Percentiles rank a stretch among this genome's conserved stretches.
phyloP scores from a whole-genome alignment of 1,284 basidiomycete genomes.

The Lentinula novae-zelandiae region DNA sequence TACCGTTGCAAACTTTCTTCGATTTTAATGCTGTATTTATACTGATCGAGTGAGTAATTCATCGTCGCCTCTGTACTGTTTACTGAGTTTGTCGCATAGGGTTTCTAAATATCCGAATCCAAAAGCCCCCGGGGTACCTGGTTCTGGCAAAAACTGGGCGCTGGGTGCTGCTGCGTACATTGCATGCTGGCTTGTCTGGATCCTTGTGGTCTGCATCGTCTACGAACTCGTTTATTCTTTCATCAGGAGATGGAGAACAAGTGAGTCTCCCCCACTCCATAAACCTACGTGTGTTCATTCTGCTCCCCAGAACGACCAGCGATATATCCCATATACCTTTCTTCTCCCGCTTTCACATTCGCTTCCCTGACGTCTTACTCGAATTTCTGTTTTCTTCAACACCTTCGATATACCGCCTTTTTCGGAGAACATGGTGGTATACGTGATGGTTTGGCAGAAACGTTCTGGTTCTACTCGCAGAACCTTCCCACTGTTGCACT shows the following conservation, averaged over 20 bases:
- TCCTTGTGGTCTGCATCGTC: constrained; percentile 70
- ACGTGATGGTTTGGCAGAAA: constrained; percentile 71
- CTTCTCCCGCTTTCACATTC: constrained; percentile 69
- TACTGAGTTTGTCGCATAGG: constrained; percentile 31
- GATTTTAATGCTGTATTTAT: constrained; percentile 81
- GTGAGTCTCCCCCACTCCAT: constrained; percentile 46
- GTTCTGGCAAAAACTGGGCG: constrained; percentile 72
- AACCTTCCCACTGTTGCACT: constrained; percentile 74
- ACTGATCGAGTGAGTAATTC: constrained; percentile 62
- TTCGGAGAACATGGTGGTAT: constrained; percentile 49
- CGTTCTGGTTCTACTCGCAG: constrained; percentile 75
- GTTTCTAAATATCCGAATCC: constrained; percentile 69
- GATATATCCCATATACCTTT: constrained; percentile 79
- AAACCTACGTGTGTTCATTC: constrained; percentile 1
- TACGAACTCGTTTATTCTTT: constrained; percentile 83
- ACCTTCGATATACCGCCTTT: constrained; percentile 70
- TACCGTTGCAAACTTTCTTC: constrained; percentile 73
- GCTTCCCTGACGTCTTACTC: constrained; percentile 74
- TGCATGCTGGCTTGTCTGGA: constrained; percentile 73
- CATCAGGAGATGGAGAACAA: constrained; percentile 75
- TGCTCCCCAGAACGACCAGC: constrained; percentile 64
- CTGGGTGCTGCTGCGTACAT: constrained; percentile 76
- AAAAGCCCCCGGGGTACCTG: constrained; percentile 58
- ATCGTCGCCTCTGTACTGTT: not conserved
- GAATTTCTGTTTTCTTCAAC: constrained; percentile 79